Base-by-base conservation (phyloP, 2,329 filamentous ascomycete species). In the Coniella vitis region DNA sequence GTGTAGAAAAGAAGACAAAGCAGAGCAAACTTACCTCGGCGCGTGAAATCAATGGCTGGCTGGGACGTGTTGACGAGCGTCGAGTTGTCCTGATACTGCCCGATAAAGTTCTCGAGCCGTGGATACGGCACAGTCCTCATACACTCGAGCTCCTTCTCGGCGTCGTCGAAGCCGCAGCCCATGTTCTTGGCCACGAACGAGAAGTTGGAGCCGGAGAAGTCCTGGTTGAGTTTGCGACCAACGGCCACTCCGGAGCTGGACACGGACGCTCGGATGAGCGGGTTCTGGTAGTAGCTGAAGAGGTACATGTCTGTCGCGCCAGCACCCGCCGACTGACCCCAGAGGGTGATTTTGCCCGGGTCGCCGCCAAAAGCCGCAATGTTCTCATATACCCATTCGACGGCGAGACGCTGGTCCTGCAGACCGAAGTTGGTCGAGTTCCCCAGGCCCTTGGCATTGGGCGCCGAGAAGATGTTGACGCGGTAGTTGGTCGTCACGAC, bases 321-420 rank as follows among this genome's bases (percentile, higher is more conserved):
- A 5, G 55, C 55, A 4, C 60, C 60, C 45, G 56, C 57, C 7
- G 57, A 59, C 44, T 62, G 58, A 7, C 60, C 60, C 58, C 14
- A 66, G 52, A 34, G 63, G 65, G 39, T 51, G 16, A 71, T 61
- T 42, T 65, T 64, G 0, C 63, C 57, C 4, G 65, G 61, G 47
- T 70, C 68, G 14, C 69, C 68, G 4, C 67, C 67, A 54, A 71
- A 71, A 17, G 62, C 63, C 5, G 48, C 55, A 31, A 71, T 70
- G 50, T 71, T 62, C 25, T 62, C 61, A 10, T 61, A 59, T 7
- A 70, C 62, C 68, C 68, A 71, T 49, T 61, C 55, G 13, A 70
- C 56, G 41, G 55, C 52, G 12, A 47, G 31, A 13, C 52, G 48
- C 42, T 55, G 52, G 38, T 57, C 55, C 14, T 53, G 49, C 12